phyloP scores from a whole-genome alignment of 441 rosid species.

The Adansonia rubrostipa region DNA sequence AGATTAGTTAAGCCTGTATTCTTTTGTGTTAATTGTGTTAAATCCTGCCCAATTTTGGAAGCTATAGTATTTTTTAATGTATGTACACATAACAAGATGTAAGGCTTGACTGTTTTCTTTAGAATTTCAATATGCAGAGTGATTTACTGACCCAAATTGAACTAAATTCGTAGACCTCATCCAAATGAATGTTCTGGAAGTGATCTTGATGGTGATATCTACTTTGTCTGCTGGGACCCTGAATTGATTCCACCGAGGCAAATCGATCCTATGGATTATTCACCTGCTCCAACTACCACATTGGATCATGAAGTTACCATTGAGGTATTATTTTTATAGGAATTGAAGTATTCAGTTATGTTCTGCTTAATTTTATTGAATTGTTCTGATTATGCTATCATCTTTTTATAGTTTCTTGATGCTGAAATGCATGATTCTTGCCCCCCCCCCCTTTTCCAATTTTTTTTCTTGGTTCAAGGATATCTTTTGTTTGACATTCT shows the following conservation, averaged over 20 bases:
- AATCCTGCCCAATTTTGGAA: constrained; percentile 2
- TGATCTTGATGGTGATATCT: constrained; percentile 69
- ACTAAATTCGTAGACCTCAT: constrained; percentile 50
- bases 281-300: constrained; percentile 33
- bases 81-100: too few relatives aligned
- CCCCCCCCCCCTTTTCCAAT: neutral
- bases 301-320: constrained; percentile 57
- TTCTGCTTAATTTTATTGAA: neutral
- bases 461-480: neutral
- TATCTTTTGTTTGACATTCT: neutral
- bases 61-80: neutral
- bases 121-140: neutral
- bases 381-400: neutral
- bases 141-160: constrained; percentile 24
- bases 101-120: neutral
- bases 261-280: constrained; percentile 56
- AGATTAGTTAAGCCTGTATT: neutral
- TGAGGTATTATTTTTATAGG: constrained; percentile 42
- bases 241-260: constrained; percentile 45
- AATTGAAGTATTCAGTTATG: constrained; percentile 7
- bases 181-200: constrained; percentile 75
- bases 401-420: neutral
- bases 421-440: neutral
- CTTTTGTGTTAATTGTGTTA: constrained; percentile 16
- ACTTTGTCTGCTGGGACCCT: constrained; percentile 65